These are phyloP conservation scores for Stemphylium beticola DNA, from an alignment of 2,329 filamentous ascomycete genomes.

Conservation along the genomic window DNA sequence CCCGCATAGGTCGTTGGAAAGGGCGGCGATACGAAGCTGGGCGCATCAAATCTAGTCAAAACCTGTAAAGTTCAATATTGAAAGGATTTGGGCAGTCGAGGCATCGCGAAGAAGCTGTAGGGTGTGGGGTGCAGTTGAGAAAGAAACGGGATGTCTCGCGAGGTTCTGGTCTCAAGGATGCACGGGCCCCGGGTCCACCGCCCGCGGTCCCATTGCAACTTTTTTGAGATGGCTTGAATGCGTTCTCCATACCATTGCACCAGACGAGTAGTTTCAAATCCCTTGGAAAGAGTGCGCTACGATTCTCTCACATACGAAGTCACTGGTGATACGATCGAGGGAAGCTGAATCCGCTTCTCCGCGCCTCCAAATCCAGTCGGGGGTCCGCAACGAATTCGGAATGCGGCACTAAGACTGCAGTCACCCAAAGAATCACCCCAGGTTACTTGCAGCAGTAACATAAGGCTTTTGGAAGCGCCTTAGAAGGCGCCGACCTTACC, in stretches of 20 bases:
- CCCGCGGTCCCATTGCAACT: conserved; percentile 19
- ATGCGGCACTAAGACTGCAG: conserved; percentile 30
- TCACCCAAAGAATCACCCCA: conserved; percentile 17
- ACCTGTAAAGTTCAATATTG: no score
- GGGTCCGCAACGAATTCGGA: conserved; percentile 24
- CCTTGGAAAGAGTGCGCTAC: not conserved
- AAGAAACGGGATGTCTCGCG: not conserved
- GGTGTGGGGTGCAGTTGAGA: not conserved
- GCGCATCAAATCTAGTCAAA: no score
- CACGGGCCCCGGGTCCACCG: conserved; percentile 16
- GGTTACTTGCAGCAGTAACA: conserved; percentile 14
- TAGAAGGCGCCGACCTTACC: conserved; percentile 28
- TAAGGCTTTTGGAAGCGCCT: conserved; percentile 25
- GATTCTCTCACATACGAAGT: not conserved
- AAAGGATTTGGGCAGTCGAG: no score
- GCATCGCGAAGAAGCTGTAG: not conserved
- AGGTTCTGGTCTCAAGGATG: not conserved
- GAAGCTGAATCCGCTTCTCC: not conserved
- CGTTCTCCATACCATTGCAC: conserved; percentile 15
- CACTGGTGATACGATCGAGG: conserved; percentile 2
- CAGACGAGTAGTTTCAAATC: not conserved
- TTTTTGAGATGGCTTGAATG: conserved; percentile 13
- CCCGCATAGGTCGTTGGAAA: not conserved
- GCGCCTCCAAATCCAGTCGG: conserved; percentile 11
- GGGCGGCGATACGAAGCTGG: not conserved